A percentile compares a stretch with the other conserved stretches of the same genome.
These are phyloP conservation scores for Microdochium nivale DNA, from an alignment of 2,329 filamentous ascomycete genomes.

Conservation along the genomic window DNA sequence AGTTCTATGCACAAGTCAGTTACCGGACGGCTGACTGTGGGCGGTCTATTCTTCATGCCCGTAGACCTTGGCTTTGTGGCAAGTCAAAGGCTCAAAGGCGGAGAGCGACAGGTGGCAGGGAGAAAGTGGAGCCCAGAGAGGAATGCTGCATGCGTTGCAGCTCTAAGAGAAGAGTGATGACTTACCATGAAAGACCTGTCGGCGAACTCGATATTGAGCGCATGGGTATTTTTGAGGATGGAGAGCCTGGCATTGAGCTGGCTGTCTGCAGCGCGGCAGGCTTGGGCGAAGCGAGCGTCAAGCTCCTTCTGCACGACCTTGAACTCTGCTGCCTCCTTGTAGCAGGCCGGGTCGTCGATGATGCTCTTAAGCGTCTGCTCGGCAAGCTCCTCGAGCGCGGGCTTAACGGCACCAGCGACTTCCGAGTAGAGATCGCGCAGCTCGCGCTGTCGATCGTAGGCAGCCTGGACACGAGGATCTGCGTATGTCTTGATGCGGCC, in stretches of 20 bases:
- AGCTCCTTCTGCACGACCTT: constrained; percentile 41
- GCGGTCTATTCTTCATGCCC: too few relatives aligned
- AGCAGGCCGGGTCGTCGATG: constrained; percentile 40
- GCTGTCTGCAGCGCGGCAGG: constrained; percentile 13
- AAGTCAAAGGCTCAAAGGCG: background rate
- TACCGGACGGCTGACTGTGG: background rate
- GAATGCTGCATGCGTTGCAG: background rate
- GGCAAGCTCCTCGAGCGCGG: constrained; percentile 56
- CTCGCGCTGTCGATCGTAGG: constrained; percentile 56
- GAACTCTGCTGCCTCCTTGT: constrained; percentile 47
- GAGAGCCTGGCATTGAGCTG: constrained; percentile 23
- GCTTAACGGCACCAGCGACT: constrained; percentile 54
- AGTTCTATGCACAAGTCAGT: constrained; percentile 11
- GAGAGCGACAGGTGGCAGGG: constrained; percentile 1
- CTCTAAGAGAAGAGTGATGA: constrained; percentile 5
- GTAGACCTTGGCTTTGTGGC: background rate
- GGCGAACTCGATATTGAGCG: constrained; percentile 26
- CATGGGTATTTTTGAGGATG: constrained; percentile 21
- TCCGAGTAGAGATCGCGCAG: constrained; percentile 57
- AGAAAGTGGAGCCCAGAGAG: constrained; percentile 4
- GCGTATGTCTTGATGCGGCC: constrained; percentile 47
- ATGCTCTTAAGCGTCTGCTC: constrained; percentile 50
- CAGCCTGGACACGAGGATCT: constrained; percentile 45
- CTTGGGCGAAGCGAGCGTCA: constrained; percentile 28
- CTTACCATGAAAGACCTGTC: constrained; percentile 15